Base-by-base conservation (phyloP, 2,329 filamentous ascomycete species). In the Scedosporium dehoogii region DNA sequence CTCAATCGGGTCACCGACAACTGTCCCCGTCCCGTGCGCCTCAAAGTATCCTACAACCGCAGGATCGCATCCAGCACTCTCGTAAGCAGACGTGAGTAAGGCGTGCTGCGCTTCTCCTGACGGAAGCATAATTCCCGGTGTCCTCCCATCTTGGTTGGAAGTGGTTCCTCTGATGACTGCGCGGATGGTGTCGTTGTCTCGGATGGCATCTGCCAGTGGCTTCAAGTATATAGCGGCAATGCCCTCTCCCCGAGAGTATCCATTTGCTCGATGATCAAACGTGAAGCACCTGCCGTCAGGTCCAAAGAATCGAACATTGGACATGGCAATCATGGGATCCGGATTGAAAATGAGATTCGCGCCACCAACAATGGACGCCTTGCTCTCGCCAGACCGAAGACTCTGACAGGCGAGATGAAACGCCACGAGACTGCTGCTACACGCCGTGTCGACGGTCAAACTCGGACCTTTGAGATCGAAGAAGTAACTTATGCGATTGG, bases 181-280 rank as follows among this genome's bases (percentile, higher is more conserved):
- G 3, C 71, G 68, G 42, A 75, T 72, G 0, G 70, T 69, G 66
- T 81, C 76, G 9, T 74, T 73, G 48, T 77, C 76, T 3, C 66
- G 66, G 3, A 81, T 62, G 1, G 80, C 79, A 60, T 76, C 71
- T 3, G 70, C 68, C 0, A 81, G 66, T 0, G 68, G 72, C 68
- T 81, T 82, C 3, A 82, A 62, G 4, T 79, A 58, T 2, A 68
- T 4, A 51, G 59, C n/a, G 42, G 60, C 42, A 53, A 82, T 62
- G n/a, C 73, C 70, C 64, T 82, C 78, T 9, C 78, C 77, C 25
- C 78, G 71, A 1, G 71, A 75, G 67, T 81, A 81, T 2, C 81
- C 76, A 65, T 75, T 70, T 0, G 69, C 73, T 0, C 69, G 65
- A 25, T 63, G 53, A 46, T 74, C 72, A 25, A 72, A 75, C 14